Conservation (phyloP, 2,329 filamentous ascomycete genomes). For the Calonectria ilicicola region DNA sequence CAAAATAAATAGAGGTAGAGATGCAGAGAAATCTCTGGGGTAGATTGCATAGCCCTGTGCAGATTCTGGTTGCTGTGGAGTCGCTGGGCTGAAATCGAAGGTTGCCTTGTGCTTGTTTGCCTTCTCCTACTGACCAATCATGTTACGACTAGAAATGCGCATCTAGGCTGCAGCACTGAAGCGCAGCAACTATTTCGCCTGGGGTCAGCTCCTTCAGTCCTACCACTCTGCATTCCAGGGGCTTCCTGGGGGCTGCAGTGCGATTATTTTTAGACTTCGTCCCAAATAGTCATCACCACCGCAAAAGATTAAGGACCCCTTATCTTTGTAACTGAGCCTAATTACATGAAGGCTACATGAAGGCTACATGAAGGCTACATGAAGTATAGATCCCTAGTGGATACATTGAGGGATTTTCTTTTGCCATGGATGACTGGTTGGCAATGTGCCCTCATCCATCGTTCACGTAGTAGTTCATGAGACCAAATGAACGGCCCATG, state of each 20-base stretch:
- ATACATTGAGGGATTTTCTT: not conserved
- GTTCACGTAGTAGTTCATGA: conserved; percentile 7
- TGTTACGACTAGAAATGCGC: not conserved
- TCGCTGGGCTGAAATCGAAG: not conserved
- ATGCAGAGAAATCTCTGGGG: not conserved
- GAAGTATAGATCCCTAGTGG: not conserved
- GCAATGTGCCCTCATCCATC: not conserved
- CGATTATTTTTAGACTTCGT: not conserved
- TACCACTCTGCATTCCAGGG: not conserved
- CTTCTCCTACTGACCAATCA: not conserved
- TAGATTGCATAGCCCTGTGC: not conserved
- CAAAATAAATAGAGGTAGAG: not conserved
- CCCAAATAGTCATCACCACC: not conserved
- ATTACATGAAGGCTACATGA: not conserved
- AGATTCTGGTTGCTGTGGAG: not conserved
- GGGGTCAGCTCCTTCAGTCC: not conserved
- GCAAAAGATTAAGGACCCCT: not conserved
- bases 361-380: not conserved
- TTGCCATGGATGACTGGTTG: not conserved
- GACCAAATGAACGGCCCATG: conserved; percentile 5
- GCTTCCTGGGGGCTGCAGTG: not conserved
- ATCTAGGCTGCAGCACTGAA: not conserved
- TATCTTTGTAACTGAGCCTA: not conserved
- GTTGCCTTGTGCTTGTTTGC: not conserved
- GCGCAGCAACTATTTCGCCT: not conserved